Evolutionary conservation across 306 rosid species (phyloP), one percentile per base, ranked within the genome.

Genomic region (Arachis stenosperma): DNA sequence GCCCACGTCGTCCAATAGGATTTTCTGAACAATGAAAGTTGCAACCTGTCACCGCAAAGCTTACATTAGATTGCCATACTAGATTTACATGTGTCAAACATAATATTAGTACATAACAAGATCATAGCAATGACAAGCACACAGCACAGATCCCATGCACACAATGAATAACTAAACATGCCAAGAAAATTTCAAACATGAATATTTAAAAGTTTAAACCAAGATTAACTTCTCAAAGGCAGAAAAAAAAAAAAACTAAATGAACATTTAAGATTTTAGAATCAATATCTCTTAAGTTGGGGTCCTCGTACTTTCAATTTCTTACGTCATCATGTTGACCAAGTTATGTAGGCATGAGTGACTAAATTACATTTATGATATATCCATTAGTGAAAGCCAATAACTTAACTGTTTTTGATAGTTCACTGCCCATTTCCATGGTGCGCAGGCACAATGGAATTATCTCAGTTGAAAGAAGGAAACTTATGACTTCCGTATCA

Each of bases 391-490:
- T 3, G 60, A 65, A 17, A 47, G 65, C 56, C 3, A 54, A 72
- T 15, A 78, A 89, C 96, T 87, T 85, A 86, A 90, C 97, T 78
- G 97, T 91, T 91, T 94, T 94, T 76, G 98, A 93, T 67, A 93
- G 78, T 75, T 93, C 98, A 66, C 97, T 93, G 15, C 97, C 98
- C 97, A 91, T 91, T 84, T 93, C 98, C 98, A 93, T 93, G 4
- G 98, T 93, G 52, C 97, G 97, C 54, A 93, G 71, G 83, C 97
- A 93, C 79, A 93, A 73, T 1, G 98, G 98, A 75, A 91, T 93
- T 68, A 93, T 93, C 82, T 93, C 98, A 1, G 97, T 93, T 3
- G 97, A 91, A 61, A 93, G 94, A 69, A 93, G 97, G 83, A 91
- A 93, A 70, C 94, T 93, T 60, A 93, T 93, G 61, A 91, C 97